Base-by-base conservation (phyloP, 2,329 filamentous ascomycete species). In the Mollisiaceae sp. region DNA sequence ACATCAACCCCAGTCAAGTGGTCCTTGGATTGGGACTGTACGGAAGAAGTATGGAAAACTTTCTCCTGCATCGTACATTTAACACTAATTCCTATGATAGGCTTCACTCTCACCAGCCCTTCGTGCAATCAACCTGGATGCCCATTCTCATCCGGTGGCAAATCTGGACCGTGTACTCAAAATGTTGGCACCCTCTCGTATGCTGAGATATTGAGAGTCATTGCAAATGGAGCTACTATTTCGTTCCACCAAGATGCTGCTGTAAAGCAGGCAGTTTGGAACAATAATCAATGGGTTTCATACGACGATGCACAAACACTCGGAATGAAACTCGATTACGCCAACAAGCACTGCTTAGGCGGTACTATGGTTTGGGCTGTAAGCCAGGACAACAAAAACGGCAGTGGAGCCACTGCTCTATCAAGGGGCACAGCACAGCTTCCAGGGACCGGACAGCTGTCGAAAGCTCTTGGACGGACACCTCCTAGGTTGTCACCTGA, bases 1-100 rank as follows among this genome's bases (percentile, higher is more conserved):
- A 78, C 24, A 72, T 86, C 1, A 68, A 74, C 0, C 76, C 83
- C 0, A 56, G 66, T 0, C 81, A 83, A 62, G 68, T 86, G 4
- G 74, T 71, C 3, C 62, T 86, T 8, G 83, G 83, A 0, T 39
- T 81, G 2, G 80, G 76, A 3, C 84, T 82, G 65, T 85, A 85
- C 67, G 80, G 81, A 4, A 39, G 69, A 18, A 50, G n/a, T n/a
- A n/a, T n/a, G n/a, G n/a, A n/a, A n/a, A n/a, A n/a, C n/a, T n/a
- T n/a, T n/a, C n/a, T n/a, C n/a, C n/a, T n/a, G n/a, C n/a, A n/a
- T n/a, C n/a, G n/a, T n/a, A n/a, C n/a, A n/a, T n/a, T n/a, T n/a
- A n/a, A n/a, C n/a, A n/a, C n/a, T n/a, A n/a, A n/a, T n/a, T n/a
- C n/a, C n/a, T n/a, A n/a, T n/a, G n/a, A n/a, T n/a, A n/a, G n/a